Conservation (phyloP, 768 basidiomycete genomes). For the Pulveroboletus sp. region DNA sequence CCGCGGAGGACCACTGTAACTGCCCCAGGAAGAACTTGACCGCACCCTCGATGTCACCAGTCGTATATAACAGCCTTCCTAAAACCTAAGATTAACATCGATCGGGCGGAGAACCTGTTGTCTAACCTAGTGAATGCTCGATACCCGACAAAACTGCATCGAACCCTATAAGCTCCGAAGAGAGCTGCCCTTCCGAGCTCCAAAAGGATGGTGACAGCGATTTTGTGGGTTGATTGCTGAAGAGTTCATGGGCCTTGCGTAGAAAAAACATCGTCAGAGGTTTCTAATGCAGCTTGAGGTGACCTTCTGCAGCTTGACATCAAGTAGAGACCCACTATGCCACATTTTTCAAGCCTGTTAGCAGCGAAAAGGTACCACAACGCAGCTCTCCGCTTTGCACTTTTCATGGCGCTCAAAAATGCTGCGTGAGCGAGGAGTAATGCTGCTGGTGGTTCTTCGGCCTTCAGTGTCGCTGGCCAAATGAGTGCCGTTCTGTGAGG, state of each 20-base stretch:
- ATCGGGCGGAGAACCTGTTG: slow-evolving; percentile 1
- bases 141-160: slow-evolving; percentile 66
- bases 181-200: slow-evolving; percentile 57
- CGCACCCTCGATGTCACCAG: slow-evolving; percentile 77
- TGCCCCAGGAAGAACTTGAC: slow-evolving; percentile 74
- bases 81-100: slow-evolving; percentile 4
- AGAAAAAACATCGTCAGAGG: slow-evolving; percentile 80
- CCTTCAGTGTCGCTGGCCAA: slow-evolving; percentile 41
- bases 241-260: slow-evolving; percentile 63
- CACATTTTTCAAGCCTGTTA: slow-evolving; percentile 74
- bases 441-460: slow-evolving; percentile 77
- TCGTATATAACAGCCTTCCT: slow-evolving; percentile 87
- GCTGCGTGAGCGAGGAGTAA: slow-evolving; percentile 81
- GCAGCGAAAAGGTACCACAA: slow-evolving; percentile 79
- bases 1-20: slow-evolving; percentile 44
- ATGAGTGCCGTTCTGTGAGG: slow-evolving; percentile 21
- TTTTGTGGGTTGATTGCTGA: slow-evolving; percentile 46
- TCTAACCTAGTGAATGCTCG: slow-evolving; percentile 71
- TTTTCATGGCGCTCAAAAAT: slow-evolving; percentile 55
- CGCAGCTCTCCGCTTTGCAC: slow-evolving; percentile 57
- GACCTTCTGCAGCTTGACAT: slow-evolving; percentile 2
- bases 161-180: slow-evolving; percentile 41
- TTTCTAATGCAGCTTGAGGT: slow-evolving; percentile 48
- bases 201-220: slow-evolving; percentile 76
- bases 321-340: slow-evolving; percentile 55